Percentiles rank a stretch among this genome's conserved stretches.
phyloP scores from a whole-genome alignment of 2,329 filamentous ascomycete species.

The Emergomyces africanus region DNA sequence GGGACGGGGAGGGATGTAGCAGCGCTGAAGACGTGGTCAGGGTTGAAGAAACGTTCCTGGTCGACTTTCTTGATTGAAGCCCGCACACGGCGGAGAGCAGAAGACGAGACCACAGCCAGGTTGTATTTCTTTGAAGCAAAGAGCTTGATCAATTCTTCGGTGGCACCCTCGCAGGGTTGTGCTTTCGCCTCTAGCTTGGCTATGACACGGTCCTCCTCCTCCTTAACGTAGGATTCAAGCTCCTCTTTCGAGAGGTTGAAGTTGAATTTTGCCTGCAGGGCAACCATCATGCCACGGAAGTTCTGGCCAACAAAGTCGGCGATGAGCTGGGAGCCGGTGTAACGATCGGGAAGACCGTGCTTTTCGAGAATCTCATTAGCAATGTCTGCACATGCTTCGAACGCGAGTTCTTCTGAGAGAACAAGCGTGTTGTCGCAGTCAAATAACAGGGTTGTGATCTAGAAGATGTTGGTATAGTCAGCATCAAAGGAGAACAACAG shows the following conservation, averaged over 20 bases:
- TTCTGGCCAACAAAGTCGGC: conserved; percentile 84
- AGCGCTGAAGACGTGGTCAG: conserved; percentile 65
- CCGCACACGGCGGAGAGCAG: conserved; percentile 62
- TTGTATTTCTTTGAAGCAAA: conserved; percentile 50
- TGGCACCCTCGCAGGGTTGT: conserved; percentile 55
- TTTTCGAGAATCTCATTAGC: conserved; percentile 72
- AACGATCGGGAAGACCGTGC: conserved; percentile 52
- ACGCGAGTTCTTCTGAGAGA: conserved; percentile 79
- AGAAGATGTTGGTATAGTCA: conserved; percentile 6
- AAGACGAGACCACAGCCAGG: conserved; percentile 70
- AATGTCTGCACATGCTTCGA: conserved; percentile 79
- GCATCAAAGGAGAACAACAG: conserved; percentile 3
- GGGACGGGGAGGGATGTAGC: conserved; percentile 64
- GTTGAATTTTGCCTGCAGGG: conserved; percentile 61
- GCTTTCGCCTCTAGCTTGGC: conserved; percentile 59
- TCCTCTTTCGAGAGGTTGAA: conserved; percentile 58
- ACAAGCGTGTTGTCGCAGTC: conserved; percentile 83
- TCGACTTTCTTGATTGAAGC: conserved; percentile 68
- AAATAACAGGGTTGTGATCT: conserved; percentile 62
- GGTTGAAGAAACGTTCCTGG: conserved; percentile 68
- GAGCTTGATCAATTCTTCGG: conserved; percentile 54
- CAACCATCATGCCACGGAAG: conserved; percentile 81
- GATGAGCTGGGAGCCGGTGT: conserved; percentile 68
- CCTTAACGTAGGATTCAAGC: conserved; percentile 58
- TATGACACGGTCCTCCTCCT: conserved; percentile 75